These are phyloP conservation scores for Kalanchoe fedtschenkoi DNA, from an alignment of 164 flowering plant species.

Conservation along the genomic window DNA sequence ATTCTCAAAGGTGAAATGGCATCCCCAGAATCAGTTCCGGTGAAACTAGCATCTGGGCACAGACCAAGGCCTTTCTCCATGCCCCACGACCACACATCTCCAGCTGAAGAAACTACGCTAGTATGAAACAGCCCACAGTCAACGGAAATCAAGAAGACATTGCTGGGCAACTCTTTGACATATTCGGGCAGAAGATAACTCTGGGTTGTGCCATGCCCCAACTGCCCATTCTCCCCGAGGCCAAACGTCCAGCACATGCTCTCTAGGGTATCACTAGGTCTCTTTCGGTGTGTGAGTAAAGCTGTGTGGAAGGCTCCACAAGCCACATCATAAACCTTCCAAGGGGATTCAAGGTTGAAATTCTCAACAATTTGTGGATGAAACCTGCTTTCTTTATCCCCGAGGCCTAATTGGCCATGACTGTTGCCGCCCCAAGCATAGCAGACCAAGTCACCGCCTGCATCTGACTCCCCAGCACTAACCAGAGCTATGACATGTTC, in stretches of 20 bases:
- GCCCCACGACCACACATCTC: constrained; percentile 95
- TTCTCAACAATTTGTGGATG: constrained; percentile 45
- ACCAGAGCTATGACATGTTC: constrained; percentile 83
- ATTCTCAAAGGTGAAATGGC: constrained; percentile 47
- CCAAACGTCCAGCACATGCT: constrained; percentile 88
- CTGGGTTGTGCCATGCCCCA: constrained; percentile 77
- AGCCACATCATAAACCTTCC: constrained; percentile 56
- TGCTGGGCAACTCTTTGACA: constrained; percentile 45
- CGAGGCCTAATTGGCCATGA: constrained; percentile 81
- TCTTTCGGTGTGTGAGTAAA: constrained; percentile 44
- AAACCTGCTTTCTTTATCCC: constrained; percentile 46
- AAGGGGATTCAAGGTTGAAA: constrained; percentile 35
- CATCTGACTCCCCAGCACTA: constrained; percentile 47
- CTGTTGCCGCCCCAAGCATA: constrained; percentile 78
- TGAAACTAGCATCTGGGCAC: constrained; percentile 66
- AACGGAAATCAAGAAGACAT: constrained; percentile 40
- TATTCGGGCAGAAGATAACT: constrained; percentile 36
- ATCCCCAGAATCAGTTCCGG: constrained; percentile 67
- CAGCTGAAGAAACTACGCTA: constrained; percentile 58
- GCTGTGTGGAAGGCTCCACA: constrained; percentile 88
- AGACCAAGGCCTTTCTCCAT: constrained; percentile 92
- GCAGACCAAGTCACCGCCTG: constrained; percentile 50
- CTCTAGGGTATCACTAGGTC: constrained; percentile 19
- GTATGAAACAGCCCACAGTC: constrained; percentile 93
- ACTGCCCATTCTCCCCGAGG: constrained; percentile 84